Percentiles rank a stretch among this genome's conserved stretches.
phyloP scores from a whole-genome alignment of 306 rosid genomes.

The Glycine soja region DNA sequence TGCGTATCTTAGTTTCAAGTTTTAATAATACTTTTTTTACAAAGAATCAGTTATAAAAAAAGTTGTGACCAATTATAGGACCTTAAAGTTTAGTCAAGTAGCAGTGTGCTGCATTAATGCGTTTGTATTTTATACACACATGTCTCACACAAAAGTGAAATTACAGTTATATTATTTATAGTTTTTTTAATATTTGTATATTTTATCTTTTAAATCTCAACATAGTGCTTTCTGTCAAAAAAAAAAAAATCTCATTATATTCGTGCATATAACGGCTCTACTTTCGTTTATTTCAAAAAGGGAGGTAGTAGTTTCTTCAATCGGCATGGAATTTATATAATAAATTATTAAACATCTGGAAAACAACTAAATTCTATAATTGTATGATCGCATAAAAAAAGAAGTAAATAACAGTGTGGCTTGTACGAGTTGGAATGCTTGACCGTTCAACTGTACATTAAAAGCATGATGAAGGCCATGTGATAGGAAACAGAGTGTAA shows the following conservation, averaged over 20 bases:
- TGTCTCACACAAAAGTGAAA: not conserved
- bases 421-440: slow-evolving; percentile 48
- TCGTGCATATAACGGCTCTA: not conserved
- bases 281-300: not conserved
- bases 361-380: slow-evolving; percentile 5
- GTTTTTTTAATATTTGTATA: not conserved
- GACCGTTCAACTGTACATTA: slow-evolving; percentile 45
- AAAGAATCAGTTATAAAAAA: not conserved
- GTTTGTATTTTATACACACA: slow-evolving; percentile 2
- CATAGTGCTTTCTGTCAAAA: too few relatives aligned
- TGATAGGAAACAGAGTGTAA: slow-evolving; percentile 45
- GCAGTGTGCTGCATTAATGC: not conserved
- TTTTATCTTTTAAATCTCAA: too few relatives aligned
- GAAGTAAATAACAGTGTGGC: slow-evolving; percentile 27
- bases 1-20: slow-evolving; percentile 28
- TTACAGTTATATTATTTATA: not conserved
- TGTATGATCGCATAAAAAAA: slow-evolving; percentile 26
- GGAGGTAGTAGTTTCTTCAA: not conserved
- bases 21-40: not conserved
- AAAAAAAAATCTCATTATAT: too few relatives aligned
- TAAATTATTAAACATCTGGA: slow-evolving; percentile 5
- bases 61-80: not conserved
- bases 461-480: slow-evolving; percentile 51
- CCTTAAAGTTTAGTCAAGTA: slow-evolving; percentile 2
- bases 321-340: not conserved